Percentiles rank a stretch among this genome's conserved stretches.
Conservation (phyloP, 441 rosid genomes). For the Raphanus hybrid region DNA sequence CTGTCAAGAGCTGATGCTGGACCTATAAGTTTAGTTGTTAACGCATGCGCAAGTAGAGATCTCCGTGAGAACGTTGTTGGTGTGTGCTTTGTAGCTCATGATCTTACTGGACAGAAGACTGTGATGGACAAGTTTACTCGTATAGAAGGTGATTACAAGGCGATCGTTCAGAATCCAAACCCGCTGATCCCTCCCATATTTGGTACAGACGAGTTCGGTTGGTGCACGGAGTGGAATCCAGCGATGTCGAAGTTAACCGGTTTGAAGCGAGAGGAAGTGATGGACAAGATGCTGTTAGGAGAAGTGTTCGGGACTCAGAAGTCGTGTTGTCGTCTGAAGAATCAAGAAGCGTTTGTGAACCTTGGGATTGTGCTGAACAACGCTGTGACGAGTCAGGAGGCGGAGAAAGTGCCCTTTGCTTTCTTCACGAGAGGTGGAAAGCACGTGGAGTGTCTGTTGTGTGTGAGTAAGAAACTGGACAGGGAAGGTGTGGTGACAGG, state of each 20-base stretch:
- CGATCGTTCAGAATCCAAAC: slow-evolving; percentile 88
- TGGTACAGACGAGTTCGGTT: slow-evolving; percentile 88
- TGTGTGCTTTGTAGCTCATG: slow-evolving; percentile 95
- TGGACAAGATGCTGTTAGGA: slow-evolving; percentile 85
- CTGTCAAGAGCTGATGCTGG: slow-evolving; percentile 60
- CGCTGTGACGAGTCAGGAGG: slow-evolving; percentile 71
- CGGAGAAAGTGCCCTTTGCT: slow-evolving; percentile 79
- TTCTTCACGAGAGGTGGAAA: slow-evolving; percentile 72
- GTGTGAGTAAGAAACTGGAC: slow-evolving; percentile 83
- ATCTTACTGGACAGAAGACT: slow-evolving; percentile 85
- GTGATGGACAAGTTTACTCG: slow-evolving; percentile 97
- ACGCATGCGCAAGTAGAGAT: slow-evolving; percentile 76
- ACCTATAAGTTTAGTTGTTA: slow-evolving; percentile 72
- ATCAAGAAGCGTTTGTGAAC: slow-evolving; percentile 79
- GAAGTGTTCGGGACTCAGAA: slow-evolving; percentile 81
- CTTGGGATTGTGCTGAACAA: slow-evolving; percentile 77
- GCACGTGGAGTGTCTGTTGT: slow-evolving; percentile 79
- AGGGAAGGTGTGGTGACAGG: slow-evolving; percentile 82
- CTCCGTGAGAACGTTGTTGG: slow-evolving; percentile 85
- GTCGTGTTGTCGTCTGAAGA: slow-evolving; percentile 83
- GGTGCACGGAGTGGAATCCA: slow-evolving; percentile 98
- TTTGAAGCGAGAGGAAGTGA: slow-evolving; percentile 83
- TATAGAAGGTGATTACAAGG: slow-evolving; percentile 95
- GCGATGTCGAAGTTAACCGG: slow-evolving; percentile 86
- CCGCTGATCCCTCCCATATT: slow-evolving; percentile 95